These are phyloP conservation scores for Deakozyma indianensis DNA, from an alignment of 805 yeast species.

Conservation along the genomic window DNA sequence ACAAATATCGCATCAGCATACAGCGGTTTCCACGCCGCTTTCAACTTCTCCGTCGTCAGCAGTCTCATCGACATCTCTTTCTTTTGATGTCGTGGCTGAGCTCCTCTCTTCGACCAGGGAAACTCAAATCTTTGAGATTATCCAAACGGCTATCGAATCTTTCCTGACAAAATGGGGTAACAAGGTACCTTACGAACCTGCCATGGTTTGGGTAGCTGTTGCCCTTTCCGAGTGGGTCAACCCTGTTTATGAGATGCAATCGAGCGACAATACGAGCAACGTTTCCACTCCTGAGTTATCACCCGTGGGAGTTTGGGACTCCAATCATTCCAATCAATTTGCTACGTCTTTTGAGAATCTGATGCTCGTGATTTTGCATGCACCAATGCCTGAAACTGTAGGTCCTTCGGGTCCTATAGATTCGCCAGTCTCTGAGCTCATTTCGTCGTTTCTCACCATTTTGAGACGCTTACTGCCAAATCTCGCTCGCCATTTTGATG, in stretches of 20 bases:
- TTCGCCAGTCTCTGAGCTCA: conserved; percentile 43
- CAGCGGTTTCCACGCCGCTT: not conserved
- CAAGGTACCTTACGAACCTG: conserved; percentile 62
- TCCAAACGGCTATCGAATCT: conserved; percentile 45
- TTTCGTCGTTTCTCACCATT: conserved; percentile 51
- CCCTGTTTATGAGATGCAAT: conserved; percentile 29
- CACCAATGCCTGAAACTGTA: conserved; percentile 36
- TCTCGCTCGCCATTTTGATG: conserved; percentile 57
- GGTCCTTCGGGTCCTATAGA: conserved; percentile 20
- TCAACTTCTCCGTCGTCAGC: not conserved
- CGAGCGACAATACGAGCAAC: not conserved
- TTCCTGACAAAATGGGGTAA: conserved; percentile 71
- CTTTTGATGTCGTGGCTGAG: not conserved
- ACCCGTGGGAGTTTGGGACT: conserved; percentile 6
- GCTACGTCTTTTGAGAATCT: conserved; percentile 62
- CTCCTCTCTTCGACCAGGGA: not conserved
- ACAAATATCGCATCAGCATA: conserved; percentile 1
- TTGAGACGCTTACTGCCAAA: conserved; percentile 59
- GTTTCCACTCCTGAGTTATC: conserved; percentile 2
- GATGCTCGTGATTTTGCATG: conserved; percentile 59
- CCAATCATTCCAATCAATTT: conserved; percentile 7
- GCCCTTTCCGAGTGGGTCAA: conserved; percentile 86
- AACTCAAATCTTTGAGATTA: conserved; percentile 9
- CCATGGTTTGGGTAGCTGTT: conserved; percentile 77
- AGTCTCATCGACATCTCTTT: not conserved